A percentile compares a stretch with the other conserved stretches of the same genome.
Conservation (phyloP, 2,329 filamentous ascomycete genomes). For the Xylaria digitata region DNA sequence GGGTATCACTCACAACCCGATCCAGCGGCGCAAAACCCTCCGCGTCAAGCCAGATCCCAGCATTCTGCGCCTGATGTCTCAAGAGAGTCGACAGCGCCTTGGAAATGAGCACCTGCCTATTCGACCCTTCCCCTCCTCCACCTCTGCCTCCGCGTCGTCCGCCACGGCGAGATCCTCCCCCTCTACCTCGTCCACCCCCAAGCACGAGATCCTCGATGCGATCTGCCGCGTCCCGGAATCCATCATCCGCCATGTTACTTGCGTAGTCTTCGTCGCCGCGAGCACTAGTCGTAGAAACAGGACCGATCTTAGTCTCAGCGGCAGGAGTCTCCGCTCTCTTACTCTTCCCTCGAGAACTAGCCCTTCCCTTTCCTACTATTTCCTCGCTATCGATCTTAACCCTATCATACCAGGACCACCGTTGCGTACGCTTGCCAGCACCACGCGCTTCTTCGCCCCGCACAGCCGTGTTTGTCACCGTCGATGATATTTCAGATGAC, state of each 20-base stretch:
- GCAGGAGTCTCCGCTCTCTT: too few species aligned
- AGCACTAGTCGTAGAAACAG: background rate
- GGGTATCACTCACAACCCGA: slow-evolving; percentile 63
- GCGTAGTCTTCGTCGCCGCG: background rate
- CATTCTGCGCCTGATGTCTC: slow-evolving; percentile 67
- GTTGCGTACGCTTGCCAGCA: background rate
- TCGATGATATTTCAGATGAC: background rate
- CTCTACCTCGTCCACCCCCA: background rate
- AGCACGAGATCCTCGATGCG: slow-evolving; percentile 28
- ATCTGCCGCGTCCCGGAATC: slow-evolving; percentile 25
- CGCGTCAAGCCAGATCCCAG: slow-evolving; percentile 66
- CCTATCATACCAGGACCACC: background rate
- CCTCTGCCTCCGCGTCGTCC: slow-evolving; percentile 46
- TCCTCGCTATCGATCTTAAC: background rate
- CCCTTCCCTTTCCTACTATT: background rate
- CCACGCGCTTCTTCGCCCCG: background rate
- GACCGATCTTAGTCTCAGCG: background rate
- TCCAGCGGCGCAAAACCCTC: slow-evolving; percentile 70
- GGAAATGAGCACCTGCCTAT: slow-evolving; percentile 62
- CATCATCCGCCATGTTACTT: slow-evolving; percentile 25
- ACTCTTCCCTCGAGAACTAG: background rate
- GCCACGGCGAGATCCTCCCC: slow-evolving; percentile 24
- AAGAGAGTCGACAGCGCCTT: slow-evolving; percentile 66
- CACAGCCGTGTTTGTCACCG: background rate
- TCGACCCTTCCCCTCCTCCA: slow-evolving; percentile 47